phyloP scores from a whole-genome alignment of 768 basidiomycete genomes.

The Lactarius psammicola region DNA sequence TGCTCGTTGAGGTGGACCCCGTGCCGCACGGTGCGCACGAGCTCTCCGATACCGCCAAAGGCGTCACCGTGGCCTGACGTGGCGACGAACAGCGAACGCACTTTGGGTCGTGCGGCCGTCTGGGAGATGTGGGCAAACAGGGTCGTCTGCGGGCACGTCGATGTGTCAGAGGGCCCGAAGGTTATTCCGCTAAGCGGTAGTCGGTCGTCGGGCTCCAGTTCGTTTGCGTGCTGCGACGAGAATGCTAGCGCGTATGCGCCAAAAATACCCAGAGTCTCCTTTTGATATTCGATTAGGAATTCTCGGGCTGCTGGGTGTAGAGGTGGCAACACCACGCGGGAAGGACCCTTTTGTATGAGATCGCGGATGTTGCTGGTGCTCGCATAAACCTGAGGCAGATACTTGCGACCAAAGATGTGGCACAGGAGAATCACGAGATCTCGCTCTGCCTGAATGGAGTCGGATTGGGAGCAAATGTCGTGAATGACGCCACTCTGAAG shows the following conservation, averaged over 20 bases:
- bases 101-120: constrained; percentile 40
- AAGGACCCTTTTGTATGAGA: constrained; percentile 49
- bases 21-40: constrained; percentile 48
- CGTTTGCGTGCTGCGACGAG: constrained; percentile 38
- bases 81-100: constrained; percentile 63
- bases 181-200: constrained; percentile 49
- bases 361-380: constrained; percentile 38
- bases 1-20: constrained; percentile 59
- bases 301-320: constrained; percentile 42
- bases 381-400: constrained; percentile 47
- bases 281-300: constrained; percentile 47
- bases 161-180: constrained; percentile 29
- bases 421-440: constrained; percentile 56
- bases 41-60: constrained; percentile 51
- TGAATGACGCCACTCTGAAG: constrained; percentile 60
- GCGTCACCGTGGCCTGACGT: constrained; percentile 63
- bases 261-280: constrained; percentile 54
- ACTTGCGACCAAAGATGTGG: constrained; percentile 64
- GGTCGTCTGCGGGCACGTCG: constrained; percentile 17
- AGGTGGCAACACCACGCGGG: constrained; percentile 54
- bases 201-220: constrained; percentile 43
- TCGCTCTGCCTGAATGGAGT: constrained; percentile 43
- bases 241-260: constrained; percentile 53
- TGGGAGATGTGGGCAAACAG: constrained; percentile 42
- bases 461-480: constrained; percentile 47